These are phyloP conservation scores for Neotropicomus parvogracilis DNA, from an alignment of 1,284 basidiomycete species.

Conservation along the genomic window DNA sequence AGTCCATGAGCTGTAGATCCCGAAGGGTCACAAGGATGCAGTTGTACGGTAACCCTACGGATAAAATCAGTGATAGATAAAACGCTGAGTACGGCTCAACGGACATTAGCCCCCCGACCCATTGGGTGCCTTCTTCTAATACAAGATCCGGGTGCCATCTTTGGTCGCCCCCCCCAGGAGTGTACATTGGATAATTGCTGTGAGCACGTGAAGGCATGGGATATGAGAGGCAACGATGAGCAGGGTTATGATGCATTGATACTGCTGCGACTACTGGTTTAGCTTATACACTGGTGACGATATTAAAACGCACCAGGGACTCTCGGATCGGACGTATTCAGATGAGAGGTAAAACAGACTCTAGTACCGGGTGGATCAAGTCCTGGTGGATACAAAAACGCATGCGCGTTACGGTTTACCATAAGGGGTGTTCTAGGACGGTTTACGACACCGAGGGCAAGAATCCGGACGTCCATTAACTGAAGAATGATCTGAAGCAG, in stretches of 20 bases:
- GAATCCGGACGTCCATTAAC: slow-evolving; percentile 67
- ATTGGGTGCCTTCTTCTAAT: slow-evolving; percentile 60
- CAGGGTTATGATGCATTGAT: not conserved
- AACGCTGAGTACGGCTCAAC: slow-evolving; percentile 20
- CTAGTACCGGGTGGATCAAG: slow-evolving; percentile 34
- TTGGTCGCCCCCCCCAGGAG: slow-evolving; percentile 61
- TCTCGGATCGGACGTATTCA: not conserved
- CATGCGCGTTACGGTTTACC: slow-evolving; percentile 62
- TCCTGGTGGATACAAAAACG: slow-evolving; percentile 66
- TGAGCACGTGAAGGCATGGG: slow-evolving; percentile 56
- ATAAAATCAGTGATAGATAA: slow-evolving; percentile 7
- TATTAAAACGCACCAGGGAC: slow-evolving; percentile 6
- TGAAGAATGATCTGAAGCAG: slow-evolving; percentile 57
- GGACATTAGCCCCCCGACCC: slow-evolving; percentile 72
- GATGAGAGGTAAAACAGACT: not conserved
- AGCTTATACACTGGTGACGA: not conserved
- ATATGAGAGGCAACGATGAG: slow-evolving; percentile 45
- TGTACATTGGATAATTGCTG: slow-evolving; percentile 66
- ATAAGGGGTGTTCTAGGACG: slow-evolving; percentile 52
- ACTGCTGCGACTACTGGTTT: slow-evolving; percentile 2
- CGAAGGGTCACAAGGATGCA: slow-evolving; percentile 46
- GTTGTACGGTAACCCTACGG: slow-evolving; percentile 61
- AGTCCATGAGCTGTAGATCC: slow-evolving; percentile 36
- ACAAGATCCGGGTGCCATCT: slow-evolving; percentile 57
- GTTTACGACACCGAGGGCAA: slow-evolving; percentile 64